Percentiles rank a stretch among this genome's conserved stretches.
Conservation (phyloP, 2,329 filamentous ascomycete species). For the Cladosporium velox region DNA sequence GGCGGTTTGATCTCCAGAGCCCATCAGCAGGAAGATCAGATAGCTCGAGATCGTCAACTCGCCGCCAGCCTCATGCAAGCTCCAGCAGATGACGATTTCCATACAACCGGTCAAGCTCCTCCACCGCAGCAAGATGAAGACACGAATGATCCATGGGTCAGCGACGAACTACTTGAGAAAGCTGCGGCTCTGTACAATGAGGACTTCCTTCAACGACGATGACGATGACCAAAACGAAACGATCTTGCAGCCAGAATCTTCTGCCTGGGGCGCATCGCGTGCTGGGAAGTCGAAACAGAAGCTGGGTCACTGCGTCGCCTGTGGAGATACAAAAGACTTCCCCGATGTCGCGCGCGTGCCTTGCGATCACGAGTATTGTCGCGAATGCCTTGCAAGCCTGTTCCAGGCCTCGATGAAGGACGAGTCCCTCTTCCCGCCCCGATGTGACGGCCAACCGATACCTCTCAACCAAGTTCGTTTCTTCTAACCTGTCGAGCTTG, state of each 20-base stretch:
- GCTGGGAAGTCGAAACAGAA: slow-evolving; percentile 13
- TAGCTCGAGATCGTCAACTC: slow-evolving; percentile 26
- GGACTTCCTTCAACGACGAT: neutral
- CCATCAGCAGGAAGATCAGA: slow-evolving; percentile 28
- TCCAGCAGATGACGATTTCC: neutral
- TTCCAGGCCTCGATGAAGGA: slow-evolving; percentile 50
- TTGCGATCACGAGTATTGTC: slow-evolving; percentile 55
- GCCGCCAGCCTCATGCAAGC: slow-evolving; percentile 12
- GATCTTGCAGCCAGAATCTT: slow-evolving; percentile 24
- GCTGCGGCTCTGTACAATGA: slow-evolving; percentile 28
- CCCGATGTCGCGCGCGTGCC: slow-evolving; percentile 32
- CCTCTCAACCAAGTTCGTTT: slow-evolving; percentile 37
- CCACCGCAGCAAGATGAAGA: neutral
- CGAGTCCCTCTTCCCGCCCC: slow-evolving; percentile 57
- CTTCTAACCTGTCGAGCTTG: slow-evolving; percentile 43
- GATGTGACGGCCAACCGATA: slow-evolving; percentile 53
- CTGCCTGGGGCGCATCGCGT: slow-evolving; percentile 26
- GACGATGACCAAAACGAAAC: neutral
- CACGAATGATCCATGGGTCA: slow-evolving; percentile 20
- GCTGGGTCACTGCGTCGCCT: slow-evolving; percentile 31
- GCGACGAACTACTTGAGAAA: slow-evolving; percentile 28
- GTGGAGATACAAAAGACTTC: slow-evolving; percentile 35
- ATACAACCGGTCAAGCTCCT: too few species aligned
- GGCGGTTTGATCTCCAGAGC: slow-evolving; percentile 23
- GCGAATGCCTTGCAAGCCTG: slow-evolving; percentile 48